A percentile compares a stretch with the other conserved stretches of the same genome.
Evolutionary conservation across 176 grass and related monocot species (phyloP).

Genomic region (Triticum timopheevii): DNA sequence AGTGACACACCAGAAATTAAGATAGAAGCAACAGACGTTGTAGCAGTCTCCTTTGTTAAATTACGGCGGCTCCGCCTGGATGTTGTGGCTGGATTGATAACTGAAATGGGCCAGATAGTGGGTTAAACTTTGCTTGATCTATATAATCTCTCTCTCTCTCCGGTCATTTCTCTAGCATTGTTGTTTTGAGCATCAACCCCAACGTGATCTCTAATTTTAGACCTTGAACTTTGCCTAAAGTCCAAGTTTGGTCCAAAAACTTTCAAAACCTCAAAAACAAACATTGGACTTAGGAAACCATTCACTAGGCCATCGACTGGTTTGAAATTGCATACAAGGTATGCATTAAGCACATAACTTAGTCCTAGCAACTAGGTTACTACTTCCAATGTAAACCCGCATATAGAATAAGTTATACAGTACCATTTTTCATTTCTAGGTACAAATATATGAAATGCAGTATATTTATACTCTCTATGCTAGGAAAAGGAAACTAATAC

Average conservation of each 20-base stretch:
- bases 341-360: neutral
- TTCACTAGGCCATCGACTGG: no score
- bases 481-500: no score
- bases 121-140: neutral
- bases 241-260: no score
- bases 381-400: neutral
- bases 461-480: no score
- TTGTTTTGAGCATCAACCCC: no score
- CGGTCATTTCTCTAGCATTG: neutral
- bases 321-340: neutral
- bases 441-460: no score
- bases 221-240: no score
- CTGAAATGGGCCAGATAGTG: slow-evolving; percentile 37
- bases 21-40: slow-evolving; percentile 44
- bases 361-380: neutral
- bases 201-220: no score
- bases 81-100: slow-evolving; percentile 67
- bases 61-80: slow-evolving; percentile 55
- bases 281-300: no score
- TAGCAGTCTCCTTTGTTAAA: slow-evolving; percentile 57
- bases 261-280: no score
- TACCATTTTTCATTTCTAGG: neutral
- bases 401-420: neutral
- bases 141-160: neutral
- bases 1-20: slow-evolving; percentile 43